phyloP scores from a whole-genome alignment of 208 protist genomes.

The Leishmania amazonensis region DNA sequence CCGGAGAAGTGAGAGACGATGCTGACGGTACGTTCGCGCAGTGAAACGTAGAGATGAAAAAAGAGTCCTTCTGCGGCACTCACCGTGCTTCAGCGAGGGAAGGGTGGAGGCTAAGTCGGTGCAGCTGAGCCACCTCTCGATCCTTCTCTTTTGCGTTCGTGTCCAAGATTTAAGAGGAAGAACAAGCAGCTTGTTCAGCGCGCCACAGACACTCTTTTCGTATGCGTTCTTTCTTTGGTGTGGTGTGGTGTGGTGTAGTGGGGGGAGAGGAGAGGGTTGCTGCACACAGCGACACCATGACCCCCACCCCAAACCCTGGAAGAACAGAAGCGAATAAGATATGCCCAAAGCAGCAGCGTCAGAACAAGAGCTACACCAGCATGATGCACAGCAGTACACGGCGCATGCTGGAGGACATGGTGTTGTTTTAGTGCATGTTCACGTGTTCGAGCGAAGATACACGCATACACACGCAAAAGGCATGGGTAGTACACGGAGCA shows the following conservation, averaged over 20 bases:
- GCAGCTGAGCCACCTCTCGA: background rate
- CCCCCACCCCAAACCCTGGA: no score
- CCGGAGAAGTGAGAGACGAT: background rate
- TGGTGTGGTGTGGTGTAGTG: no score
- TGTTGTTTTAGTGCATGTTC: no score
- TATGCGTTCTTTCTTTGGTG: no score
- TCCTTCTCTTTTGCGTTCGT: background rate
- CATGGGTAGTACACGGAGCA: no score
- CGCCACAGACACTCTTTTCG: background rate
- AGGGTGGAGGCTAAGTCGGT: background rate
- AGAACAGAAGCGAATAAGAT: background rate
- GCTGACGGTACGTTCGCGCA: background rate
- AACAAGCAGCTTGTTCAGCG: background rate
- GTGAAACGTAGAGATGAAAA: background rate
- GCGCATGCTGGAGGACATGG: no score
- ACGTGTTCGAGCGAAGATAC: no score
- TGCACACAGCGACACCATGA: no score
- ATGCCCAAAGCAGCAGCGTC: background rate
- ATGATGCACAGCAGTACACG: background rate
- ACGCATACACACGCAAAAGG: no score
- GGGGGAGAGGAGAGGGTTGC: no score
- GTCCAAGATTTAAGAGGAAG: background rate
- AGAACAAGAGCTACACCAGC: background rate
- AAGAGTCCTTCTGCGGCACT: background rate
- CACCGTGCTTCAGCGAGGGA: background rate